Evolutionary conservation across 768 basidiomycete species (phyloP), one percentile per base, ranked within the genome.

Genomic region (Leccinum rimulosum): DNA sequence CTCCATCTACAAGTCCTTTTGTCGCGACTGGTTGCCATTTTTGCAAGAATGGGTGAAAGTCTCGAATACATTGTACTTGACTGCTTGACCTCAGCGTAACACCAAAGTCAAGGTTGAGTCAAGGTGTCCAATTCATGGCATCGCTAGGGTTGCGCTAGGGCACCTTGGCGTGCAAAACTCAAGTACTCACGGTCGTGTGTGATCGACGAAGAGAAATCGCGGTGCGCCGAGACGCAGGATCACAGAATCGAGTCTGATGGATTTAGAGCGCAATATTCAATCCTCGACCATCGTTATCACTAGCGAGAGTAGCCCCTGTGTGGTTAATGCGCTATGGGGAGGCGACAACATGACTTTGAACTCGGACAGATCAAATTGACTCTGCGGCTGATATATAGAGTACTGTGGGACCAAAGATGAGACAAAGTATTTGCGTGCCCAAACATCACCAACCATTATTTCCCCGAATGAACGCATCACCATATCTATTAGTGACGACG

Each of bases 391-490:
- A 89, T 64, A 91, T 92, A 71, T 91, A 93, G 36, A 91, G 74
- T 56, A 91, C 90, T 91, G 30, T n/a, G 25, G 33, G 51, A 38
- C 19, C 1, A 54, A 31, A 6, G 40, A 56, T 57, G 48, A 62
- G 28, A 48, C 19, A 25, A 3, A 28, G 7, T 10, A 17, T 8
- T 27, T 10, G n/a, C 31, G 10, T 36, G 3, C 33, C 14, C 35
- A 2, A 28, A 33, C 5, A 14, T 17, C 6, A 68, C 79, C 50
- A 63, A 91, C 94, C 93, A 73, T 95, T 96, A 73, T 95, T 95
- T 35, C 94, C 94, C 50, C 93, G 79, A 61, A 99, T 91, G 75
- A 98, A 99, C 27, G 95, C 89, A 74, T 99, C 95, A 2, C 96
- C 95, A 66, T 96, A 98, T 60, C 80, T 82, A 70, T 95, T 96